A percentile compares a stretch with the other conserved stretches of the same genome.
phyloP scores from a whole-genome alignment of 257 asterid species.

The Hygrophila difformis region DNA sequence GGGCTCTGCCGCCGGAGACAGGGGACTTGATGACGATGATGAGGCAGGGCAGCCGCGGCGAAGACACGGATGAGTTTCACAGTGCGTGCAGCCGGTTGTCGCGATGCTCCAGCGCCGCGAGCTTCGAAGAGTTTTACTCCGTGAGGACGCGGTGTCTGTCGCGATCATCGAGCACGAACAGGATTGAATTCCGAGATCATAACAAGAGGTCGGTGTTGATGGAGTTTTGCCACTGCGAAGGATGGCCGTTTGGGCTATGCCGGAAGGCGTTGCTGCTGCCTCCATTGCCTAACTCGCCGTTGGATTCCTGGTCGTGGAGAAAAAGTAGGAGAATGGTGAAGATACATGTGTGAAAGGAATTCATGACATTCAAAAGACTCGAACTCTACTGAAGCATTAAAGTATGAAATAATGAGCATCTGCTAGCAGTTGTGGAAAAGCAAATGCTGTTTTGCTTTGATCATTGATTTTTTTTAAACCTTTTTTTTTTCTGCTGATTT shows the following conservation, averaged over 20 bases:
- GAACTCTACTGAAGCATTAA: not conserved
- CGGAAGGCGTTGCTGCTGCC: constrained; percentile 60
- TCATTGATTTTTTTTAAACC: too few relatives aligned
- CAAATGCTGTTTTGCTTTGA: too few relatives aligned
- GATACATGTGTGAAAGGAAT: constrained; percentile 12
- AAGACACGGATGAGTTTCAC: constrained; percentile 26
- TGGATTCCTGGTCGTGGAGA: constrained; percentile 81
- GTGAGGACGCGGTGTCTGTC: constrained; percentile 54
- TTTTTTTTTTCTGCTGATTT: too few relatives aligned
- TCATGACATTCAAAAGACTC: not conserved
- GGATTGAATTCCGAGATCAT: constrained; percentile 32
- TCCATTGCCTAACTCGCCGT: constrained; percentile 74
- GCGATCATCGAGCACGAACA: constrained; percentile 54
- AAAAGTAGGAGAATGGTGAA: constrained; percentile 29
- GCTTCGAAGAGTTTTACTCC: constrained; percentile 39
- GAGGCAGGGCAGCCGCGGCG: constrained; percentile 11
- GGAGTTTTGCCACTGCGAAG: constrained; percentile 47
- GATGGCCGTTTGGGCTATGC: constrained; percentile 89
- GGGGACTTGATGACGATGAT: constrained; percentile 19
- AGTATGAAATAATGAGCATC: not conserved
- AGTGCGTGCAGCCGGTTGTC: constrained; percentile 37
- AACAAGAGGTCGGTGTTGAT: constrained; percentile 27
- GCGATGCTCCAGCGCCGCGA: constrained; percentile 45
- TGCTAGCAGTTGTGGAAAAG: too few relatives aligned
- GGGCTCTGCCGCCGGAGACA: constrained; percentile 47